Evolutionary conservation across 306 rosid species (phyloP), one percentile per base, ranked within the genome.

Genomic region (Acmispon strigosus): DNA sequence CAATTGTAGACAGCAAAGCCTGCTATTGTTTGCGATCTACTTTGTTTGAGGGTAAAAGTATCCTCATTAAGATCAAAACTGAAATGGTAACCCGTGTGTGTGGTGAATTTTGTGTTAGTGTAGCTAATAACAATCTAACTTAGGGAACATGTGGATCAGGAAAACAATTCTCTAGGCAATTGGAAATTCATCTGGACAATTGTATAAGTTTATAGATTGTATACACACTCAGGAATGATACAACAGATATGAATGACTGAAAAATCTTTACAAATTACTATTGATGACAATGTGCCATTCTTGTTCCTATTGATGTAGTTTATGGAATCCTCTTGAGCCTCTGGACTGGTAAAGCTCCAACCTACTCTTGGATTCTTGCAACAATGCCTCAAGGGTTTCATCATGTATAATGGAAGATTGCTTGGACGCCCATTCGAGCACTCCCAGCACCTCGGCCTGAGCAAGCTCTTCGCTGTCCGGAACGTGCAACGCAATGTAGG

Each of bases 381-480:
- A 69, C 85, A 94, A 80, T 16, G 58, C 12, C 29, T 84, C 91
- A 0, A 86, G 56, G 3, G 66, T 8, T 59, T 87, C 88, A 44
- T 87, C 86, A 24, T 87, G 92, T 1, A 84, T 69, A 81, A 84
- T 62, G 69, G 43, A 73, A 18, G 97, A 75, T 66, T 94, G 99
- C 81, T 94, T 94, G 48, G 91, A 85, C 3, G 97, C 95, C 96
- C 97, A 89, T 73, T 89, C 96, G 10, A 94, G 90, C 72, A 87
- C 96, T 1, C 87, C 73, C 2, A 94, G 88, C 44, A 83, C 92
- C 89, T 86, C 84, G 3, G 85, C 96, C 52, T 76, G 54, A 4
- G 97, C 99, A 44, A 94, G 96, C 62, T 86, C 91, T 60, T 94
- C 91, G 3, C 90, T 94, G 72, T 94, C 97, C 1, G 97, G 98